Base-by-base conservation (phyloP, 176 grass and related monocot species). In the Pontederia crassipes region DNA sequence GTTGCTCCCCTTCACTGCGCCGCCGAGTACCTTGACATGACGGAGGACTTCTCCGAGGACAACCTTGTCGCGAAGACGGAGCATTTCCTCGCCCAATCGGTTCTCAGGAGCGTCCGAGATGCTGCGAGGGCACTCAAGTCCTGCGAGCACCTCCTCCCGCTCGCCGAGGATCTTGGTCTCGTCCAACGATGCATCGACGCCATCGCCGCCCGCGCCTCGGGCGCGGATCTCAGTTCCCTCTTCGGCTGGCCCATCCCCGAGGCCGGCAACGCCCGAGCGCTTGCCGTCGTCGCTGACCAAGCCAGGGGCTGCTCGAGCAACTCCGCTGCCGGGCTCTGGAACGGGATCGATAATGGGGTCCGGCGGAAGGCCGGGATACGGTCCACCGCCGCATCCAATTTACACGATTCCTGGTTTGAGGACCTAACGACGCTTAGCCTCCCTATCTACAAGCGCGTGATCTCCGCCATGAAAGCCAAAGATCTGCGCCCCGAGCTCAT, bases 21-120 rank as follows among this genome's bases (percentile, higher is more conserved):
- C 0, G 86, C 91, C 0, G 83, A 85, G 62, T 90, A 90, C 75
- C 78, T 96, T 11, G 83, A 90, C 74, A 96, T 96, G 91, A 78
- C 81, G 0, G 91, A 96, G 72, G 91, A 85, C 28, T 67, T 90
- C 65, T 29, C 58, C 8, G 86, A 85, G 75, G 91, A 80, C 75
- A 96, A 96, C 66, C 83, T 96, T 45, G 68, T 80, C 0, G 69
- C 75, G 10, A 75, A 58, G 24, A 70, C 81, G 7, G 86, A 96
- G 65, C 76, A 57, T 2, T 96, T 70, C 54, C 72, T 96, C 0
- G 55, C 69, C 17, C 62, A 80, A 54, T 12, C 66, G 27, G 81
- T 90, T 16, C 65, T 96, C 61, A 69, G 58, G 45, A 80, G 83
- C 78, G 76, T 80, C 54, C 74, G 71, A 12, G 75, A 87, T 49